These are phyloP conservation scores for Colletotrichum sp. DNA, from an alignment of 2,329 filamentous ascomycete species.

Conservation along the genomic window DNA sequence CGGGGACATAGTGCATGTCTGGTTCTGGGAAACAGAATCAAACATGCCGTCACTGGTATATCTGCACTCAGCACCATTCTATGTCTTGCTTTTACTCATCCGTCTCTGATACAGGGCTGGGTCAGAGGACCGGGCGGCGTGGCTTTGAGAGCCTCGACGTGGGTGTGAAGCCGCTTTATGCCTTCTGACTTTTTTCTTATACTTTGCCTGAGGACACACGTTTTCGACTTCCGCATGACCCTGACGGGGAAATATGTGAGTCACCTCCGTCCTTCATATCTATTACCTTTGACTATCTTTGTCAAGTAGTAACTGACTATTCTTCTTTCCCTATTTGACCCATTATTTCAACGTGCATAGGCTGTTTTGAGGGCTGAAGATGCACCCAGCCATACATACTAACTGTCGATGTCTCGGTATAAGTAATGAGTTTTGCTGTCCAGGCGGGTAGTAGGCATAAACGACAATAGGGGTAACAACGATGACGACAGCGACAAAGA, in stretches of 20 bases:
- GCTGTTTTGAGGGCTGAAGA: not conserved
- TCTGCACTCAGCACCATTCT: not conserved
- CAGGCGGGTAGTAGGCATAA: not conserved
- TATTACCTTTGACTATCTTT: not conserved
- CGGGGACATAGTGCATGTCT: too few relatives aligned
- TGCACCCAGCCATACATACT: rapidly evolving
- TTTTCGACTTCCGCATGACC: not conserved
- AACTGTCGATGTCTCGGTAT: not conserved
- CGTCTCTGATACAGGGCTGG: not conserved
- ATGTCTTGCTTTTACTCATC: not conserved
- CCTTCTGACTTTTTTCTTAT: not conserved
- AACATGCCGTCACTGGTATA: not conserved
- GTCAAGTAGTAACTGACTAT: not conserved
- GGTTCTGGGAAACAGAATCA: too few relatives aligned
- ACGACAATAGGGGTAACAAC: not conserved
- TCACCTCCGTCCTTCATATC: not conserved
- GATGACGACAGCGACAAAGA: not conserved
- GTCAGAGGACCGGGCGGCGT: not conserved
- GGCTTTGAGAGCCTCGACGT: not conserved
- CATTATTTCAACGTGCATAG: not conserved
- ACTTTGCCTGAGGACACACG: too few relatives aligned
- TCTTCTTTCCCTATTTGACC: not conserved
- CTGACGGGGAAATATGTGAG: not conserved
- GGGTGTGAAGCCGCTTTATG: too few relatives aligned
- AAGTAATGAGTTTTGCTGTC: not conserved